Conservation (phyloP, 2,329 filamentous ascomycete species). For the Alternaria ethzedia region DNA sequence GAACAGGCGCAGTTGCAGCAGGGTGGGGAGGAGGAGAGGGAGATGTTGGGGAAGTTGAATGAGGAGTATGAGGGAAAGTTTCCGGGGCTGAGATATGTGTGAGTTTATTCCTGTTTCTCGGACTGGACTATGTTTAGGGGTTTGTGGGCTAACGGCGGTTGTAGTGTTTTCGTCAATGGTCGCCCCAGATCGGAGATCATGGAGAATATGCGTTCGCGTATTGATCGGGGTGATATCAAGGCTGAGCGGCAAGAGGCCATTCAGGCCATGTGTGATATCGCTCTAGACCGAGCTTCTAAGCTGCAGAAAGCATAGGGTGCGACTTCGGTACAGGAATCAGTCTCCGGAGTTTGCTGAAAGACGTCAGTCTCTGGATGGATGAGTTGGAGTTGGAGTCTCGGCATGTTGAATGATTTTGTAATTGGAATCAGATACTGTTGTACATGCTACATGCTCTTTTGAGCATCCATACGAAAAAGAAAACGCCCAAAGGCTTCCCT, state of each 20-base stretch:
- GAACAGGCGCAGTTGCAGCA: slow-evolving; percentile 80
- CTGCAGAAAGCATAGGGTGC: slow-evolving; percentile 18
- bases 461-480: accelerated
- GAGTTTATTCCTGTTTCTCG: slow-evolving; percentile 27
- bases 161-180: slow-evolving; percentile 81
- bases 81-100: slow-evolving; percentile 83
- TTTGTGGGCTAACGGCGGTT: background rate
- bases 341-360: background rate
- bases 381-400: background rate
- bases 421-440: background rate
- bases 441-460: background rate
- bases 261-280: slow-evolving; percentile 90
- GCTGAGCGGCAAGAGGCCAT: slow-evolving; percentile 77
- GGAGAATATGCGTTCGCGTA: slow-evolving; percentile 79
- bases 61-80: slow-evolving; percentile 79
- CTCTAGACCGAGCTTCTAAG: slow-evolving; percentile 77
- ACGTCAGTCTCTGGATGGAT: background rate
- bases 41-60: slow-evolving; percentile 69
- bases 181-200: slow-evolving; percentile 76
- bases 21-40: slow-evolving; percentile 58
- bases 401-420: background rate
- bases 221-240: slow-evolving; percentile 69
- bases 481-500: background rate
- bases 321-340: background rate
- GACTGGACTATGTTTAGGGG: background rate